Evolutionary conservation across 208 protist species (phyloP), one percentile per base, ranked within the genome.

Genomic region (Crithidia fasciculata): DNA sequence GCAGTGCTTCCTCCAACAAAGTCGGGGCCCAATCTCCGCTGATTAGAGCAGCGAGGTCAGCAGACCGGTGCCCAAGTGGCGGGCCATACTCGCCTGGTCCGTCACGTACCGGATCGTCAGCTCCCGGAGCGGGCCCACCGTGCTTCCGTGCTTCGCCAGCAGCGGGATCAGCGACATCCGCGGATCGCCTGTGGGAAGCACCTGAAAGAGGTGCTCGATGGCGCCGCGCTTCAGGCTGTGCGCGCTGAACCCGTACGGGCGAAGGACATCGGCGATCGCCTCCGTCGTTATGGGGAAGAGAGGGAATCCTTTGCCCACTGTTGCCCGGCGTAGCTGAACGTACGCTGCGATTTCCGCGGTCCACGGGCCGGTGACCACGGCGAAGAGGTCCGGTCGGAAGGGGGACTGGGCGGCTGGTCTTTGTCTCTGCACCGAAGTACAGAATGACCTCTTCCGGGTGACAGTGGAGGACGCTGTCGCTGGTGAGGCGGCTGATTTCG

Each of bases 41-140:
- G n/a, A 67, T 44, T 49, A 74, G 2, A 80, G 52, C 44, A 80
- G 57, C 10, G 15, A 72, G 5, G 74, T 69, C 60, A 80, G 44
- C 6, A 15, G 19, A 0, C 52, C 65, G 0, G 74, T 80, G 0
- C 61, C 40, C 8, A 75, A 58, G n/a, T 75, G 75, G 0, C 66
- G 75, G 2, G 75, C 69, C 19, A 49, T 28, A 0, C 3, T 28
- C 2, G 5, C n/a, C 3, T 57, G 61, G 3, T 66, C 75, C 37
- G 45, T 28, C 10, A 15, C 52, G 53, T 80, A 80, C 8, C 74
- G 74, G 3, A 72, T 45, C 39, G 65, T 72, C 43, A 80, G 39
- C 16, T 73, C 58, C 1, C 28, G 28, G 28, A 28, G 28, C 28
- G 28, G 28, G 28, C 28, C 28, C 28, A 28, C 28, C 28, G 28